These are phyloP conservation scores for Acanthamoeba triangularis DNA, from an alignment of 208 protist species.

Conservation along the genomic window DNA sequence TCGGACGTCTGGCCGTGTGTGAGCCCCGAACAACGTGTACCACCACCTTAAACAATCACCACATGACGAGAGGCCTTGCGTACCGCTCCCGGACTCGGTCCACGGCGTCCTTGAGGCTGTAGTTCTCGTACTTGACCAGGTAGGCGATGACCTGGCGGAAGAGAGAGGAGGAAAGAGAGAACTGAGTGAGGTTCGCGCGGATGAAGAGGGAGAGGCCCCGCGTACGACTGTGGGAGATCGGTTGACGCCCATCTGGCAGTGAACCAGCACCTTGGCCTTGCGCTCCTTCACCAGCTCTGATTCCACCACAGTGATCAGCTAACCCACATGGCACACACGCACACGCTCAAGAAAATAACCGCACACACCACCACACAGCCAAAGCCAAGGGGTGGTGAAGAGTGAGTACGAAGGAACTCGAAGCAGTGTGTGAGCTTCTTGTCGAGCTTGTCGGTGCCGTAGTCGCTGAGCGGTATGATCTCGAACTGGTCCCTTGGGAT, in stretches of 20 bases:
- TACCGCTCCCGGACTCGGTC: background rate
- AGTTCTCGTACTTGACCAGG: slow-evolving; percentile 50
- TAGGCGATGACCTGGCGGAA: background rate
- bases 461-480: slow-evolving; percentile 68
- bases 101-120: slow-evolving; percentile 1
- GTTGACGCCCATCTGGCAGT: slow-evolving; percentile 74
- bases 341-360: background rate
- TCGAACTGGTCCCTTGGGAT: slow-evolving; percentile 34
- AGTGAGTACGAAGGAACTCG: slow-evolving; percentile 9
- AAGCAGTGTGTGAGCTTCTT: slow-evolving; percentile 18
- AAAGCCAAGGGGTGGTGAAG: background rate
- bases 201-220: background rate
- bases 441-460: slow-evolving; percentile 57
- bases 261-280: slow-evolving; percentile 24
- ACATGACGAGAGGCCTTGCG: background rate
- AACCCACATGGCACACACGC: background rate
- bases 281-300: slow-evolving; percentile 36
- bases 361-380: background rate
- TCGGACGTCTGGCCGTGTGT: background rate
- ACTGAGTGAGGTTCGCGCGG: background rate
- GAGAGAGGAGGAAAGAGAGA: background rate
- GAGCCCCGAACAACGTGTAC: background rate
- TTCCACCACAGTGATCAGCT: background rate
- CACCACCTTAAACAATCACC: background rate
- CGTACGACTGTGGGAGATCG: slow-evolving; percentile 17